phyloP scores from a whole-genome alignment of 2,329 filamentous ascomycete genomes.

The Dactylellina sp. region DNA sequence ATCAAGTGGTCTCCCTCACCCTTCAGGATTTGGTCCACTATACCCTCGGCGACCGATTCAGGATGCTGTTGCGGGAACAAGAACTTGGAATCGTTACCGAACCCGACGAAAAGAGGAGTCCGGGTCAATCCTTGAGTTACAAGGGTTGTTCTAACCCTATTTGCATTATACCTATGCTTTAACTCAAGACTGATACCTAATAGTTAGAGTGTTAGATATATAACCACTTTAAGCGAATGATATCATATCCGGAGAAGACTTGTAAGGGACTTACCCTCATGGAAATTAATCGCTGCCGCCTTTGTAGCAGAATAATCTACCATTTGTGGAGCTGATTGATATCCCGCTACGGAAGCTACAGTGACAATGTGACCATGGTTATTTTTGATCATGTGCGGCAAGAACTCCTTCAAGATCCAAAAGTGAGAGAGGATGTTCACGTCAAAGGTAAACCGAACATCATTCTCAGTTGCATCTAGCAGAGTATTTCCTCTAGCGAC shows the following conservation, averaged over 20 bases:
- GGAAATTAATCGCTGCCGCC: constrained; percentile 74
- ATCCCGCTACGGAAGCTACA: constrained; percentile 74
- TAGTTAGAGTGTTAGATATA: not conserved
- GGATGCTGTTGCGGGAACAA: constrained; percentile 70
- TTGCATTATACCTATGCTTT: constrained; percentile 72
- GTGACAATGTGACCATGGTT: constrained; percentile 81
- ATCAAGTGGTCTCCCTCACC: constrained; percentile 72
- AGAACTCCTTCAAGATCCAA: constrained; percentile 74
- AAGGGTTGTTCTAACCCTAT: constrained; percentile 74
- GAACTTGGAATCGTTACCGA: constrained; percentile 68
- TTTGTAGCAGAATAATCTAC: constrained; percentile 77
- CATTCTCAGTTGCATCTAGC: constrained; percentile 70
- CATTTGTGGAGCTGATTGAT: constrained; percentile 72
- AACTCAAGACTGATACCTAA: constrained; percentile 70
- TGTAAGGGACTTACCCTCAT: constrained; percentile 70
- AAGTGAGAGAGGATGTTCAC: constrained; percentile 78
- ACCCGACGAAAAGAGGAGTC: constrained; percentile 72
- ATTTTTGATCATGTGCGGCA: constrained; percentile 72
- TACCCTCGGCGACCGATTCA: constrained; percentile 73
- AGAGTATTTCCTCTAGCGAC: constrained; percentile 73
- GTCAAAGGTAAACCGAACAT: constrained; percentile 76
- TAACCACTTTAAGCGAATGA: not conserved
- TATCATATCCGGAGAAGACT: not conserved
- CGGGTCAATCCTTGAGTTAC: constrained; percentile 74
- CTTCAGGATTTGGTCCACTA: constrained; percentile 72